phyloP scores from a whole-genome alignment of 1,139 yeast species.

The Lodderomyces metapsilosis region DNA sequence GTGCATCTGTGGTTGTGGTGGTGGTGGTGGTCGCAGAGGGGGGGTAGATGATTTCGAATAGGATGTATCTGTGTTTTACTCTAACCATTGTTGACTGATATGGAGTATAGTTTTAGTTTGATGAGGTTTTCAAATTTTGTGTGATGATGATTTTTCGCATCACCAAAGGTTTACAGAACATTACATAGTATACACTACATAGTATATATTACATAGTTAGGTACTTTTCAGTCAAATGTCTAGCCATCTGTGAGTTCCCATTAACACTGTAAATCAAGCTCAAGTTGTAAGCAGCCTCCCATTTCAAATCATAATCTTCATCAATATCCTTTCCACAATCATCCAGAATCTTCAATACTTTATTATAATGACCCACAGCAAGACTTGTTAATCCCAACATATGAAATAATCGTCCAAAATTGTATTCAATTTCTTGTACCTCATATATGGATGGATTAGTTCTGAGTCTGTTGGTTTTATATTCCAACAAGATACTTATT shows the following conservation, averaged over 20 bases:
- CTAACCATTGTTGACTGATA: slow-evolving; percentile 62
- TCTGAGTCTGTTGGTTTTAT: slow-evolving; percentile 47
- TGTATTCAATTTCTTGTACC: slow-evolving; percentile 77
- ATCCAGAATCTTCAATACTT: slow-evolving; percentile 48
- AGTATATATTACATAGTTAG: slow-evolving; percentile 31
- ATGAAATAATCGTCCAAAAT: slow-evolving; percentile 83
- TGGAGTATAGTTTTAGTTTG: not conserved
- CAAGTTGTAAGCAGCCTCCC: slow-evolving; percentile 86
- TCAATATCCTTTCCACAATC: slow-evolving; percentile 16
- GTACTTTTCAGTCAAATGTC: slow-evolving; percentile 60
- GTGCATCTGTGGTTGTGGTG: slow-evolving; percentile 6
- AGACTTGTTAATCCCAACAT: slow-evolving; percentile 70
- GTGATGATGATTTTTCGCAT: not conserved
- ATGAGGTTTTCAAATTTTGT: not conserved
- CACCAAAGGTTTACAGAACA: no score
- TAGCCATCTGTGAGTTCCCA: slow-evolving; percentile 69
- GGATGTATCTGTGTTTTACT: slow-evolving; percentile 76
- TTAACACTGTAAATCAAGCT: slow-evolving; percentile 69
- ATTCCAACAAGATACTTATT: slow-evolving; percentile 71
- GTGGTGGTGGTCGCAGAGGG: slow-evolving; percentile 49
- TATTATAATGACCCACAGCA: slow-evolving; percentile 71
- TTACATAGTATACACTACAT: not conserved
- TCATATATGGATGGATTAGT: slow-evolving; percentile 47
- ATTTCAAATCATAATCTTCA: slow-evolving; percentile 54
- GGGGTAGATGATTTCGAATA: slow-evolving; percentile 78